Evolutionary conservation across 192 early-diverging fungal genomes (phyloP).

Genomic region (Phlyctochytrium planicorne): DNA sequence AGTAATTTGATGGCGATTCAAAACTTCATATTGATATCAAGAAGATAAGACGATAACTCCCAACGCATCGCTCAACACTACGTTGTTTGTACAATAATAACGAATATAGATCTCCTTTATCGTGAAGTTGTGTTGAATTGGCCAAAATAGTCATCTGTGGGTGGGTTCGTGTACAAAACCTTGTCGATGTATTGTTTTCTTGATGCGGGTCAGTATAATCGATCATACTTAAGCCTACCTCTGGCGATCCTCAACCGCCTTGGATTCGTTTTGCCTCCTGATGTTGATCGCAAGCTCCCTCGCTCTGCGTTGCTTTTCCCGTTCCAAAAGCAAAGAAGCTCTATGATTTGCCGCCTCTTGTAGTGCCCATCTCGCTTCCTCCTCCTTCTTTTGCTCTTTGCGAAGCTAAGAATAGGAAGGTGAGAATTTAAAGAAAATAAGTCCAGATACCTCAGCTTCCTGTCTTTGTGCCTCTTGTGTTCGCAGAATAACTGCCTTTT

Average conservation of each 20-base stretch:
- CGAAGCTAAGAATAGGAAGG: slow-evolving; percentile 21
- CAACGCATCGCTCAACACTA: no score
- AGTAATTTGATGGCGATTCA: no score
- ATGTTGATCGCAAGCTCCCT: slow-evolving; percentile 34
- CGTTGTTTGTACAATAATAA: no score
- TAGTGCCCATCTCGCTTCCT: slow-evolving; percentile 35
- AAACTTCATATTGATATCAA: no score
- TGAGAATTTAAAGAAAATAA: neutral
- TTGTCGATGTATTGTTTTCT: slow-evolving; percentile 49
- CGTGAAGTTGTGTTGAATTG: slow-evolving; percentile 59
- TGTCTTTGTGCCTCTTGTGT: slow-evolving; percentile 48
- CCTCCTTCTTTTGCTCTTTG: slow-evolving; percentile 23
- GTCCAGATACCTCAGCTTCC: slow-evolving; percentile 40
- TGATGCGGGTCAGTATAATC: neutral
- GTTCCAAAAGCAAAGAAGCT: slow-evolving; percentile 42
- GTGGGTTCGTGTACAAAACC: slow-evolving; percentile 55
- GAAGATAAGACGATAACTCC: no score
- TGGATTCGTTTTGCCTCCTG: slow-evolving; percentile 35
- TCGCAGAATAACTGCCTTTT: slow-evolving; percentile 38
- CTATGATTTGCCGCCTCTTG: slow-evolving; percentile 42
- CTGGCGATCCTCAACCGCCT: slow-evolving; percentile 42
- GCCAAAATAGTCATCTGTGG: slow-evolving; percentile 46
- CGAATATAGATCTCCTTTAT: no score
- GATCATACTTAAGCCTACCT: slow-evolving; percentile 21
- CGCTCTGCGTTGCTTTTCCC: slow-evolving; percentile 36